Percentiles rank a stretch among this genome's conserved stretches.
Conservation (phyloP, 306 rosid genomes). For the Lathyrus sativus region DNA sequence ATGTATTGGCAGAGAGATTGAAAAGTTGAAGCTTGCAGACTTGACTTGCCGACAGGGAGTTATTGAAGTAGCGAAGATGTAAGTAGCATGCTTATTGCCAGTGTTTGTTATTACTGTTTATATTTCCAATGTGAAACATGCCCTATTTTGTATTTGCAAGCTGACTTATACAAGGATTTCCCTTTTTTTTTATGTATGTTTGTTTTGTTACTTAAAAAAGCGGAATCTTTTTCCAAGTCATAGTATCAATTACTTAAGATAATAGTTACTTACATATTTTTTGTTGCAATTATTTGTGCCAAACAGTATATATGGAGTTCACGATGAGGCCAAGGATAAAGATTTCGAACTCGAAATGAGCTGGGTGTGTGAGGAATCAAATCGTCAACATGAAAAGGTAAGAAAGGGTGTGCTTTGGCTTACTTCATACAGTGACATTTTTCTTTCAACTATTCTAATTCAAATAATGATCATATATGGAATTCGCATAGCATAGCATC, state of each 20-base stretch:
- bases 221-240: constrained; percentile 2
- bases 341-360: constrained; percentile 94
- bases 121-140: background rate
- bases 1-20: constrained; percentile 53
- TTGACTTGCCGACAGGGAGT: constrained; percentile 94
- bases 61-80: constrained; percentile 98
- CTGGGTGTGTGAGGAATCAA: constrained; percentile 98
- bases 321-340: constrained; percentile 97
- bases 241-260: constrained; percentile 5
- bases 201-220: background rate
- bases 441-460: background rate
- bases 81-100: constrained; percentile 43
- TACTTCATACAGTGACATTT: background rate
- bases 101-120: constrained; percentile 27
- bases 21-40: constrained; percentile 89
- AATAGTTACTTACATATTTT: constrained; percentile 7
- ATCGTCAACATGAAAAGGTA: constrained; percentile 92
- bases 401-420: constrained; percentile 16
- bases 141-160: constrained; percentile 23
- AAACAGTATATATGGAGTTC: constrained; percentile 87
- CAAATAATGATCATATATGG: background rate
- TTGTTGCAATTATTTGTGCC: constrained; percentile 10
- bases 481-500: background rate
- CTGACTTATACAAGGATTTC: too few relatives aligned
- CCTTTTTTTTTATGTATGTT: background rate